These are phyloP conservation scores for Cyanidiococcus yangmingshanensis DNA, from an alignment of 23 red algal species.

Conservation along the genomic window DNA sequence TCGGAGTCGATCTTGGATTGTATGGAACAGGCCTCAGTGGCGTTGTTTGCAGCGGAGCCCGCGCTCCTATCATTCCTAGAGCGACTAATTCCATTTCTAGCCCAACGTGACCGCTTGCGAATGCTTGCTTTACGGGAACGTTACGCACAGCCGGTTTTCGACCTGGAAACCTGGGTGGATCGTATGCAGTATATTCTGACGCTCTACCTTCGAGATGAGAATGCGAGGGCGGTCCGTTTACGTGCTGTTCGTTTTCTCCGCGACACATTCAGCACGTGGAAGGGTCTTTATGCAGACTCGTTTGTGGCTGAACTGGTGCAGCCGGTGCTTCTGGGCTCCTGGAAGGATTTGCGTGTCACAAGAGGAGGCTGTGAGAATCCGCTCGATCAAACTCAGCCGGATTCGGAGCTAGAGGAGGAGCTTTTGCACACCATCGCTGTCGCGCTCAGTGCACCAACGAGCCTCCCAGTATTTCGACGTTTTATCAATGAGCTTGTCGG, in stretches of 20 bases:
- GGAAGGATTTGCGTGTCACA: background rate
- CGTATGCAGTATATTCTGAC: background rate
- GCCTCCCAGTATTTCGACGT: background rate
- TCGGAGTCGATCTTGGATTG: background rate
- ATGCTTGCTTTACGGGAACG: background rate
- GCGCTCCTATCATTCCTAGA: background rate
- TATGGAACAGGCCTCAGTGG: background rate
- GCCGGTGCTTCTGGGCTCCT: conserved; percentile 3
- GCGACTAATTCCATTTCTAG: background rate
- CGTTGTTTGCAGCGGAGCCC: background rate
- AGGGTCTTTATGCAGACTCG: conserved; percentile 12
- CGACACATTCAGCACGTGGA: background rate
- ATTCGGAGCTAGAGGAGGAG: background rate
- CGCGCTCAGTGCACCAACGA: background rate
- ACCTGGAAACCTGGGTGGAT: conserved; percentile 8
- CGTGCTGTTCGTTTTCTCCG: conserved; percentile 3
- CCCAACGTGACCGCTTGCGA: background rate
- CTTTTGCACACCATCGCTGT: background rate
- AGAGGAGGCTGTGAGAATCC: background rate
- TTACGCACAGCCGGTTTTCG: background rate
- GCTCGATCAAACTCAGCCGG: no score
- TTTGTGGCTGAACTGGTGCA: conserved; percentile 8
- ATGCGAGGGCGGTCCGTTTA: background rate
- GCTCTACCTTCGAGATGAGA: conserved; percentile 4
- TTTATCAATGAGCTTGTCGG: background rate